Evolutionary conservation across 2,329 filamentous ascomycete genomes (phyloP), one percentile per base, ranked within the genome.

Genomic region (Botryotinia narcissicola): DNA sequence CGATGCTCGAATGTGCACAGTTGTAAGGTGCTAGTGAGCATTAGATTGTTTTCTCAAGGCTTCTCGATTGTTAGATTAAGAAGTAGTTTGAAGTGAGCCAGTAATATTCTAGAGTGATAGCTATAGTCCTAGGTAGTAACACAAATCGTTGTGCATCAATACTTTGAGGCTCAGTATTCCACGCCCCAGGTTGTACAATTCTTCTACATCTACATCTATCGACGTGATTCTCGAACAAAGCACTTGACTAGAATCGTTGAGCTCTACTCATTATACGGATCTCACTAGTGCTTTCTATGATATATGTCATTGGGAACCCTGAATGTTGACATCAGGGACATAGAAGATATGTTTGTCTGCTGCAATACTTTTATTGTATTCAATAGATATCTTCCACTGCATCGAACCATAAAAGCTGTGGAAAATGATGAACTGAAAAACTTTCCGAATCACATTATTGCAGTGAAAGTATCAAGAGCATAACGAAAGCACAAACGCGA

Each of bases 381-480:
- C 1, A 7, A n/a, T 14, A n/a, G 0, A 9, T 16, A 51, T 7
- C 25, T 1, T 5, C 48, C 29, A 29, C 29, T 35, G 22, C 16
- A 20, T 35, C 4, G 57, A 60, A 22, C 18, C 0, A 54, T 8
- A 18, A 18, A 29, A 54, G n/a, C n/a, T 54, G 7, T 18, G 18
- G 16, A 18, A 25, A 18, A 29, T 3, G 1, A n/a, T n/a, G 48
- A n/a, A 54, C 1, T 14, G 16, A 1, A 5, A 18, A n/a, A 5
- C 14, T 16, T 29, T 12, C 6, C 3, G 1, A 29, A 8, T 14
- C 29, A 54, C 2, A 8, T 8, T 0, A 16, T n/a, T 54, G 14
- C 51, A 2, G 3, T 18, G 0, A 1, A 29, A 54, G 7, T 8
- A 3, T 54, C 3, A 18, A 29, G 3, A 2, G n/a, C 14, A 0